Evolutionary conservation across 306 rosid genomes (phyloP).

Genomic region (Medicago lupulina): DNA sequence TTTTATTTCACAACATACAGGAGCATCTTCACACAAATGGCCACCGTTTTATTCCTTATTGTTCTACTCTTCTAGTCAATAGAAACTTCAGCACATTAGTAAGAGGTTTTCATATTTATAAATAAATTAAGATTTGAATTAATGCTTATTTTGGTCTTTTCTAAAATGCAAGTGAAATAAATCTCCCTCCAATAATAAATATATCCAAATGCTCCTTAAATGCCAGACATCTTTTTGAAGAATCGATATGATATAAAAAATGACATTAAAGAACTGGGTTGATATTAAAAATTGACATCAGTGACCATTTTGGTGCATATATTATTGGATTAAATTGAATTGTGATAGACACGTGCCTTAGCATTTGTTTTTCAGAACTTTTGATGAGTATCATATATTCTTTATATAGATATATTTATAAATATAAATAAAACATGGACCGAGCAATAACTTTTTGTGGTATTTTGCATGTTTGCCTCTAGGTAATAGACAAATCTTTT

Average conservation of each 20-base stretch:
- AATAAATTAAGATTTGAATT: neutral
- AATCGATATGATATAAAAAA: neutral
- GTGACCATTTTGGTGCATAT: neutral
- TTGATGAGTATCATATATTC: neutral
- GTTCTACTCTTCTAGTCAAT: neutral
- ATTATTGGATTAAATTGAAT: neutral
- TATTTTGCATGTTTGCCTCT: conserved; percentile 46
- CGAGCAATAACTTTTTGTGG: conserved; percentile 14
- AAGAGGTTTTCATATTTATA: conserved; percentile 4
- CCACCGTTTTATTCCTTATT: neutral
- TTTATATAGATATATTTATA: conserved; percentile 1
- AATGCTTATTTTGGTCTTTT: conserved; percentile 1
- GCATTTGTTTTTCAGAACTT: conserved; percentile 12
- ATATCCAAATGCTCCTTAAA: neutral
- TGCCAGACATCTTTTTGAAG: neutral
- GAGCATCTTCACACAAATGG: neutral
- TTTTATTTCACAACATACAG: neutral
- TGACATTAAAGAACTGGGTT: neutral
- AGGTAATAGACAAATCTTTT: conserved; percentile 98
- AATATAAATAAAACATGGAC: conserved; percentile 24
- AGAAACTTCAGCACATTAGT: neutral
- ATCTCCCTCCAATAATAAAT: neutral
- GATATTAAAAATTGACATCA: neutral
- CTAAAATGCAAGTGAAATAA: neutral
- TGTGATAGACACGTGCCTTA: conserved; percentile 16